Evolutionary conservation across 495 filamentous ascomycete genomes (phyloP), one percentile per base, ranked within the genome.

Genomic region (Podospora fimiseda): DNA sequence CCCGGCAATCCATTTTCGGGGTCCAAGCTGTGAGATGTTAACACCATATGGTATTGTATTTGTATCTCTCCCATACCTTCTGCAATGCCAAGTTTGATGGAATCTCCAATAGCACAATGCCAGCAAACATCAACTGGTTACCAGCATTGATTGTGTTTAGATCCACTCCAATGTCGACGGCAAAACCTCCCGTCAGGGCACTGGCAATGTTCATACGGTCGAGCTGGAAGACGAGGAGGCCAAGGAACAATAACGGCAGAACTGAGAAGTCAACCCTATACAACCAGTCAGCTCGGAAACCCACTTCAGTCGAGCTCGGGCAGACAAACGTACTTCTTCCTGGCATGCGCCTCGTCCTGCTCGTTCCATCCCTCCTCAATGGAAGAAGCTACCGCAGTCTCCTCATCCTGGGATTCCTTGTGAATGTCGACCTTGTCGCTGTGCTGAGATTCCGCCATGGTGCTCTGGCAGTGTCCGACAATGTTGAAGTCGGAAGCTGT

Each of bases 91-190:
- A 71, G 48, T 80, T 79, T 16, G 66, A 74, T 0, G 76, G 75
- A 14, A 81, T 77, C 45, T 80, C 78, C 0, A 72, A 67, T 19
- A 80, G 52, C 6, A 80, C 76, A 19, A 80, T 78, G 8, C 75
- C 74, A 8, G 72, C 69, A 0, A 72, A 77, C 1, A 80, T 62
- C 11, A 81, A 56, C 51, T 80, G 75, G 1, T 73, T 68, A 0
- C 78, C 78, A 23, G 77, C 50, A 30, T 81, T 81, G 48, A 80
- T 65, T 52, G 77, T 73, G 43, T 76, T 68, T 0, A 71, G 73
- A 3, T 58, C 72, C 52, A 81, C 74, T 11, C 59, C 50, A 19
- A 79, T 64, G 53, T 78, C 74, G 13, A 63, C 46, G 0, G 69
- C 72, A 51, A 79, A 75, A 30, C 66, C 70, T 6, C 62, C 71